Base-by-base conservation (phyloP, 2,329 filamentous ascomycete genomes). In the Colletotrichum euphorbiae region DNA sequence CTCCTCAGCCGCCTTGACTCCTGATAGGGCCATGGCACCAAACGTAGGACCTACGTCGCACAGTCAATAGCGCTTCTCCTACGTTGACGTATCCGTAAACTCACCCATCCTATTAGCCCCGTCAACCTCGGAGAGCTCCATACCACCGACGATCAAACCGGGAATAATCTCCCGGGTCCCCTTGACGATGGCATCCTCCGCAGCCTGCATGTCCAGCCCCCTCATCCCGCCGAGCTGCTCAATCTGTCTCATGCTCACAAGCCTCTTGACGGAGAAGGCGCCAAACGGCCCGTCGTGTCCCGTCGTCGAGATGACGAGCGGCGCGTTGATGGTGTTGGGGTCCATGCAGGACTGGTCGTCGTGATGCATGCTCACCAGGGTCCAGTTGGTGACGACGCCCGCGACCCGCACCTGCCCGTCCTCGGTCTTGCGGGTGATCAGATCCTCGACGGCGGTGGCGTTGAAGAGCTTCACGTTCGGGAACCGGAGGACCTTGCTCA, bases 391-490 rank as follows among this genome's bases (percentile, higher is more conserved):
- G 62, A 98, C 94, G 1, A 97, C 94, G 74, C 94, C 94, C 8
- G 93, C 92, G 72, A 97, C 90, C 71, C 92, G 89, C 48, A 97
- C 81, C 9, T 76, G 78, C 19, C 83, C 82, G 43, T 79, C 82
- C 46, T 80, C 77, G 52, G 81, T 79, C 12, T 88, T 88, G 50
- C 94, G 92, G 19, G 94, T 97, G 80, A 98, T 95, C 71, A 98
- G 84, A 76, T 98, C 94, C 82, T 98, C 94, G 48, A 98, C 94
- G 19, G 91, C 87, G 40, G 94, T 97, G 42, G 94, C 94, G 78
- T 98, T 98, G 89, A 97, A 98, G 70, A 98, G 89, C 88, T 98
- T 98, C 76, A 97, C 88, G 80, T 98, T 97, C 71, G 93, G 92
- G 83, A 97, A 92, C 68, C 87, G 81, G 58, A 98, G 84, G 9